Base-by-base conservation (phyloP, 2,329 filamentous ascomycete genomes). In the Colletotrichum phormii region DNA sequence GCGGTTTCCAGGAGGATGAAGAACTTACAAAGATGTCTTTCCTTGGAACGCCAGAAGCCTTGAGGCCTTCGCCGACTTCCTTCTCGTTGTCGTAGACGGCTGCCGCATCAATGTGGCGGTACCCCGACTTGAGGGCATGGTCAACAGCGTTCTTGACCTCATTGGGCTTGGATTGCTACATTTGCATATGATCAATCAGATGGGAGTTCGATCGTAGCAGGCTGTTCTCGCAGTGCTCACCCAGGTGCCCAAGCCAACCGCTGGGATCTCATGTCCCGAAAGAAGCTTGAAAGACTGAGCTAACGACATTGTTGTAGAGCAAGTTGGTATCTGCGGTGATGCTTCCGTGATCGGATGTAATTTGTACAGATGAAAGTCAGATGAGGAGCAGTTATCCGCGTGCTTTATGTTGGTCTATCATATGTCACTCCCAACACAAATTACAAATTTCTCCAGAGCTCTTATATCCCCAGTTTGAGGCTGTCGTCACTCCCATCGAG, bases 81-180 rank as follows among this genome's bases (percentile, higher is more conserved):
- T 81, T 80, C 76, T 89, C 91, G 77, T 93, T 93, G 77, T 89
- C 89, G 78, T 93, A 93, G 55, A 89, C 89, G 70, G 91, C 85
- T 60, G 90, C 89, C 73, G 89, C 90, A 78, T 89, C 87, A 75
- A 91, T 89, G 77, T 90, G 89, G 63, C 88, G 85, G 80, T 91
- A 91, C 59, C 90, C 90, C 57, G 81, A 80, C 74, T 85, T 84
- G 9, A 91, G 82, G 18, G 89, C 89, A 64, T 83, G 82, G 78
- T 90, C 88, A 72, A 93, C 91, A 24, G 91, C 91, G 68, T 77
- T 78, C 74, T 78, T 12, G 6, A 76, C 76, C 55, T 77, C 72
- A 13, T 74, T 89, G 83, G 78, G 89, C 85, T 73, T 91, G 88
- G 81, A 92, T 86, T 77, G 76, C 76, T 75, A 33, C 9, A 13